These are phyloP conservation scores for Yamadazyma sp. DNA, from an alignment of 805 yeast genomes.

Conservation along the genomic window DNA sequence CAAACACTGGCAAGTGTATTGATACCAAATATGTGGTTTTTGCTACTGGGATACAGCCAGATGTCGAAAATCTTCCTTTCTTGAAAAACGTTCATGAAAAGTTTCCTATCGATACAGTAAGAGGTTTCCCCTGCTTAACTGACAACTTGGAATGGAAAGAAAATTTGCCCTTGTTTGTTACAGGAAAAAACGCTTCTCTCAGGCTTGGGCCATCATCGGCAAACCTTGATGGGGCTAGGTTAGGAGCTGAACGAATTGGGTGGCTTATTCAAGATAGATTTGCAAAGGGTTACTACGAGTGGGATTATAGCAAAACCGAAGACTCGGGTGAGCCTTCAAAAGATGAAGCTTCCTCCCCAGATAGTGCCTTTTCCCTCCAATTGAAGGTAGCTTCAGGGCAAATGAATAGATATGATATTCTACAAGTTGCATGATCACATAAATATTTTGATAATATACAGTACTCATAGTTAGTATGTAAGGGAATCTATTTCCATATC, in stretches of 20 bases:
- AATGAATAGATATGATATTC: conserved; percentile 24
- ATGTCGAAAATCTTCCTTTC: conserved; percentile 28
- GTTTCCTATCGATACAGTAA: conserved; percentile 31
- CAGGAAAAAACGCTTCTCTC: conserved; percentile 44
- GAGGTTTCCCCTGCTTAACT: conserved; percentile 44
- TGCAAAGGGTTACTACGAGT: conserved; percentile 15
- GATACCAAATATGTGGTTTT: conserved; percentile 34
- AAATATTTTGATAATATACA: background rate
- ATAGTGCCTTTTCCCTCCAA: conserved; percentile 9
- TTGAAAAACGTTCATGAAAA: conserved; percentile 26
- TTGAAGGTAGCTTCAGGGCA: conserved; percentile 18
- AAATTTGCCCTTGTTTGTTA: conserved; percentile 38
- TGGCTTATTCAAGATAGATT: conserved; percentile 29
- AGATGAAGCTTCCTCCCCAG: background rate
- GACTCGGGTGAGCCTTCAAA: conserved; percentile 3
- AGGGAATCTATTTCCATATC: conserved; percentile 33
- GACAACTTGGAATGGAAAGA: conserved; percentile 45
- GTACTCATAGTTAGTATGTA: conserved; percentile 24
- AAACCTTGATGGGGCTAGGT: conserved; percentile 46
- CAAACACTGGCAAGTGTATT: conserved; percentile 8
- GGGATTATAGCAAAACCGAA: conserved; percentile 3
- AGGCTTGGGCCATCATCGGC: conserved; percentile 47
- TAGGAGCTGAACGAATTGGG: conserved; percentile 47
- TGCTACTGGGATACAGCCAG: conserved; percentile 43
- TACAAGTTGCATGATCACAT: conserved; percentile 1